phyloP scores from a whole-genome alignment of 2,329 filamentous ascomycete species.

The Aspergillus sp. region DNA sequence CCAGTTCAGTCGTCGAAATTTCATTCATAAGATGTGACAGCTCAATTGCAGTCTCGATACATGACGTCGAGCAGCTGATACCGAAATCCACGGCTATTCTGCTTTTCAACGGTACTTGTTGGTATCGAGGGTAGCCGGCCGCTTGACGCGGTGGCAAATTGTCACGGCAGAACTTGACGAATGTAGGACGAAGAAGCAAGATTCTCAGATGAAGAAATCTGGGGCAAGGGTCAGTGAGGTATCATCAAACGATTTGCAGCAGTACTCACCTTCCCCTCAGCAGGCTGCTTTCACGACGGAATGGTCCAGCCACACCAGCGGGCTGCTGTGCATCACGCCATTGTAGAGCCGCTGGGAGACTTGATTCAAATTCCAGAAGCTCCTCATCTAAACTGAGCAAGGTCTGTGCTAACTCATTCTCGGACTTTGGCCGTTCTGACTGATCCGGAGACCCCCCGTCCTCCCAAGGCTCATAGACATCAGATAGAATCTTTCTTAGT shows the following conservation, averaged over 20 bases:
- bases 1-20: not conserved
- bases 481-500: not conserved
- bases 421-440: not conserved
- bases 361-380: not conserved
- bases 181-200: not conserved
- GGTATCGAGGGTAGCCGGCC: not conserved
- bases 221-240: not conserved
- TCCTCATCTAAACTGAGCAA: not conserved
- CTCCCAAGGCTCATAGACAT: not conserved
- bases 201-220: not conserved
- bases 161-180: not conserved
- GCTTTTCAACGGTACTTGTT: not conserved
- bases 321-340: not conserved
- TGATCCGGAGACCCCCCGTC: not conserved
- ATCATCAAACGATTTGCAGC: not conserved
- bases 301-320: not conserved
- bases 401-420: not conserved
- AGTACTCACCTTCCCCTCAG: not conserved
- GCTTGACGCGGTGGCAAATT: not conserved
- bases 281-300: not conserved
- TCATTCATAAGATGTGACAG: constrained; percentile 1
- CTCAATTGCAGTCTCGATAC: not conserved
- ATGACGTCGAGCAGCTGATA: not conserved
- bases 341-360: not conserved
- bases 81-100: not conserved